These are phyloP conservation scores for Sherardia arvensis DNA, from an alignment of 257 asterid genomes.

Conservation along the genomic window DNA sequence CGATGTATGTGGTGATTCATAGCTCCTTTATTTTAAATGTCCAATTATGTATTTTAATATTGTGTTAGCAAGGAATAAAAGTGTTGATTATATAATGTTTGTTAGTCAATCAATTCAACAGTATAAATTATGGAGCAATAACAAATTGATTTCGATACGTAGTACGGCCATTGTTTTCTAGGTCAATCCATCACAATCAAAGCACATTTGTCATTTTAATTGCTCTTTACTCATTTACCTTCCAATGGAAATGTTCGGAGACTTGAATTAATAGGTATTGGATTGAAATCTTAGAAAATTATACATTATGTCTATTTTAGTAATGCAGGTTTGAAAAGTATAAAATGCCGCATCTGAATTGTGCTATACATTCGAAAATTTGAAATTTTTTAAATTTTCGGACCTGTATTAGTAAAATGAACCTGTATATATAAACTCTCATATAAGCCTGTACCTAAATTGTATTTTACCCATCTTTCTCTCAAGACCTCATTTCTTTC, in stretches of 20 bases:
- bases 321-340: too few species aligned
- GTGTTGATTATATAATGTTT: background rate
- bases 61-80: background rate
- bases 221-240: background rate
- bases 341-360: too few species aligned
- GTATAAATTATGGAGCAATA: background rate
- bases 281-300: too few species aligned
- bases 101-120: background rate
- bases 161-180: background rate
- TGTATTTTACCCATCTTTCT: too few species aligned
- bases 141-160: background rate
- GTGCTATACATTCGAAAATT: too few species aligned
- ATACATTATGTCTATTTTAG: too few species aligned
- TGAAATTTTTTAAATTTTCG: too few species aligned
- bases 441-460: too few species aligned
- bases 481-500: too few species aligned
- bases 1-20: background rate
- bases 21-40: background rate
- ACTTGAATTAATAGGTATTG: too few species aligned
- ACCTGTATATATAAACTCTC: too few species aligned
- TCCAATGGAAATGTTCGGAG: background rate
- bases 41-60: background rate
- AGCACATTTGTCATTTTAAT: background rate
- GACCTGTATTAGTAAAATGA: too few species aligned
- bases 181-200: constrained; percentile 2